These are phyloP conservation scores for Naganishia vaughanmartiniae DNA, from an alignment of 768 basidiomycete genomes.

Conservation along the genomic window DNA sequence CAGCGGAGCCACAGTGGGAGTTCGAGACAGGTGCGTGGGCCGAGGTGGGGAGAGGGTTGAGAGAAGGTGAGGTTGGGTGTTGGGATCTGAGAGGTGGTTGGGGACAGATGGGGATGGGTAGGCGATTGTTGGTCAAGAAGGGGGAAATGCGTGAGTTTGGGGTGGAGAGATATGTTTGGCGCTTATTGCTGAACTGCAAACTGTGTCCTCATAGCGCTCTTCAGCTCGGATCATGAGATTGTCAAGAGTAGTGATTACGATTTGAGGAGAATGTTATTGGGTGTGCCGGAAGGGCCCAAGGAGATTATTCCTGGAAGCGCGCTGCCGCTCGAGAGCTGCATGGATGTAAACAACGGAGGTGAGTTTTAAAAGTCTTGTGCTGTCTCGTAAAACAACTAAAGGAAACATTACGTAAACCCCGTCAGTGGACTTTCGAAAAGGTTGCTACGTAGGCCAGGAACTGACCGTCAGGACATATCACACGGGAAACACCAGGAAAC, in stretches of 20 bases:
- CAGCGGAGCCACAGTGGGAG: conserved; percentile 73
- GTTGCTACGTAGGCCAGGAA: conserved; percentile 97
- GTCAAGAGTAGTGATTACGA: conserved; percentile 56
- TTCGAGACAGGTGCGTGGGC: conserved; percentile 49
- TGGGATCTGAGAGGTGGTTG: conserved; percentile 51
- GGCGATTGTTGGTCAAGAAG: conserved; percentile 66
- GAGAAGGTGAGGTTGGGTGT: conserved; percentile 44
- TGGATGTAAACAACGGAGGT: conserved; percentile 94
- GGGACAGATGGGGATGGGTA: conserved; percentile 65
- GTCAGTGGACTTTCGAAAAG: conserved; percentile 90
- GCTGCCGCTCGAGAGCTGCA: conserved; percentile 89
- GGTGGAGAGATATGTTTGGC: conserved; percentile 16
- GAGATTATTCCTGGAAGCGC: conserved; percentile 76
- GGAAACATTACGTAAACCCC: background rate
- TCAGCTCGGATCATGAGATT: conserved; percentile 26
- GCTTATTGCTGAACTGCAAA: background rate
- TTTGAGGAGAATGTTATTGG: conserved; percentile 72
- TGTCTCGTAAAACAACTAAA: background rate
- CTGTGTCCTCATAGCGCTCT: conserved; percentile 19
- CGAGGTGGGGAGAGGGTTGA: conserved; percentile 37
- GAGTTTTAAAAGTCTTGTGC: conserved; percentile 50
- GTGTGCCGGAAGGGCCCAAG: conserved; percentile 78
- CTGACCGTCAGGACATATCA: conserved; percentile 94
- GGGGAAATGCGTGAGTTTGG: conserved; percentile 68
- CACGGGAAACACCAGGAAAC: conserved; percentile 83